phyloP scores from a whole-genome alignment of 768 basidiomycete species.

The Amanita muscaria region DNA sequence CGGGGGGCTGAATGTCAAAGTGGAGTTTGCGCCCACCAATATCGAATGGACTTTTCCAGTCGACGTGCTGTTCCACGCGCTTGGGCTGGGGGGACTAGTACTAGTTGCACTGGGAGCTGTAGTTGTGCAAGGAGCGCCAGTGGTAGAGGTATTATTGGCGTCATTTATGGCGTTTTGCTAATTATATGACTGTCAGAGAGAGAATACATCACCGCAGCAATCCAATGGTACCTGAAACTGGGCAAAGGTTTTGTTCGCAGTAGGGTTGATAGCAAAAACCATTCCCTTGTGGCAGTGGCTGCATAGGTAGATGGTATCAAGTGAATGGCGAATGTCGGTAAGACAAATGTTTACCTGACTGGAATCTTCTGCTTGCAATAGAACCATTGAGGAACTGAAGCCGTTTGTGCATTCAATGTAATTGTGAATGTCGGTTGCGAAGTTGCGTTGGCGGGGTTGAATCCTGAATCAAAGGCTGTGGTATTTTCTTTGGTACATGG shows the following conservation, averaged over 20 bases:
- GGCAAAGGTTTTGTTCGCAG: slow-evolving; percentile 24
- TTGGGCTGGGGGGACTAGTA: slow-evolving; percentile 1
- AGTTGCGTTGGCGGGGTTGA: slow-evolving; percentile 28
- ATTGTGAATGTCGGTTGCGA: slow-evolving; percentile 30
- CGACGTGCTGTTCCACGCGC: not conserved
- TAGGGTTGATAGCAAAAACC: slow-evolving; percentile 35
- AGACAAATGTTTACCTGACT: slow-evolving; percentile 10
- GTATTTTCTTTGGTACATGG: slow-evolving; percentile 35
- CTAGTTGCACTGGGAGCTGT: slow-evolving; percentile 10
- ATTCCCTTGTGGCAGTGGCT: slow-evolving; percentile 30
- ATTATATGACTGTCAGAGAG: not conserved
- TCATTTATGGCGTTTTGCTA: slow-evolving; percentile 8
- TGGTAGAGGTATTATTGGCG: slow-evolving; percentile 6
- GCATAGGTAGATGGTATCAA: not conserved
- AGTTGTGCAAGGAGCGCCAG: slow-evolving; percentile 6
- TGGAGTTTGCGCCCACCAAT: not conserved
- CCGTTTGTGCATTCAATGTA: slow-evolving; percentile 30
- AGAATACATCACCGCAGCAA: not conserved
- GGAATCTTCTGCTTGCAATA: slow-evolving; percentile 42
- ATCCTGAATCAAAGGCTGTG: slow-evolving; percentile 43
- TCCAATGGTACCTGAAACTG: slow-evolving; percentile 19
- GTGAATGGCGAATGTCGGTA: not conserved
- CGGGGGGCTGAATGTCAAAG: slow-evolving; percentile 9
- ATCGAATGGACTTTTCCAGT: not conserved
- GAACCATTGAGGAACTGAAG: slow-evolving; percentile 48